phyloP scores from a whole-genome alignment of 176 grass and related monocot genomes.

The Aegilops speltoides region DNA sequence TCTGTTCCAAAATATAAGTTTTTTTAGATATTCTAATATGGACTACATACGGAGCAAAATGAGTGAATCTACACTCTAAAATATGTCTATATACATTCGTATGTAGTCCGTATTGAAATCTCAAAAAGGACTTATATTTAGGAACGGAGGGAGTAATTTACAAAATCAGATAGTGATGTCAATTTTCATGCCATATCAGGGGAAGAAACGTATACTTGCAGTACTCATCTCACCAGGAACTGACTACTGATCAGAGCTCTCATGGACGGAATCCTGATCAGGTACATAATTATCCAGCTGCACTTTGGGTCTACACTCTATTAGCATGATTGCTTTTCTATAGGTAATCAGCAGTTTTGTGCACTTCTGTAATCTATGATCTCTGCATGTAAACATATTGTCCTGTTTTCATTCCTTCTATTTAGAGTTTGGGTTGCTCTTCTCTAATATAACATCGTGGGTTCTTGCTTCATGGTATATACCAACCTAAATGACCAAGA shows the following conservation, averaged over 20 bases:
- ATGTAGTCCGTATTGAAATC: too few relatives aligned
- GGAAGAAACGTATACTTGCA: constrained; percentile 98
- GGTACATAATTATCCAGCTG: constrained; percentile 36
- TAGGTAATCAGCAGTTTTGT: background rate
- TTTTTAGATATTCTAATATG: too few relatives aligned
- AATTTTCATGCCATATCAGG: constrained; percentile 43
- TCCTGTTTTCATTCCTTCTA: background rate
- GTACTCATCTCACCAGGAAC: constrained; percentile 95
- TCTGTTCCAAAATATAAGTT: too few relatives aligned
- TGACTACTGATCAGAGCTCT: constrained; percentile 92
- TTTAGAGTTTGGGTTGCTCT: background rate
- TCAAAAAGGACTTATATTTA: too few relatives aligned
- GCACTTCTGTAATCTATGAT: background rate
- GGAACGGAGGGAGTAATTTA: background rate
- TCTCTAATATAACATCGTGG: background rate
- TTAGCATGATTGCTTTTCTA: background rate
- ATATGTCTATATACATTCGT: too few relatives aligned
- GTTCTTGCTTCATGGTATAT: background rate
- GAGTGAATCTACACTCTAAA: too few relatives aligned
- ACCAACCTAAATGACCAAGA: background rate
- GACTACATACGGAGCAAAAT: too few relatives aligned
- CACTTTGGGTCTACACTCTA: background rate
- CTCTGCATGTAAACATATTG: constrained; percentile 5
- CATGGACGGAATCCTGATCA: constrained; percentile 96
- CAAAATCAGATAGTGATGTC: background rate